Evolutionary conservation across 2,329 filamentous ascomycete species (phyloP).

Genomic region (Scorias spongiosa): DNA sequence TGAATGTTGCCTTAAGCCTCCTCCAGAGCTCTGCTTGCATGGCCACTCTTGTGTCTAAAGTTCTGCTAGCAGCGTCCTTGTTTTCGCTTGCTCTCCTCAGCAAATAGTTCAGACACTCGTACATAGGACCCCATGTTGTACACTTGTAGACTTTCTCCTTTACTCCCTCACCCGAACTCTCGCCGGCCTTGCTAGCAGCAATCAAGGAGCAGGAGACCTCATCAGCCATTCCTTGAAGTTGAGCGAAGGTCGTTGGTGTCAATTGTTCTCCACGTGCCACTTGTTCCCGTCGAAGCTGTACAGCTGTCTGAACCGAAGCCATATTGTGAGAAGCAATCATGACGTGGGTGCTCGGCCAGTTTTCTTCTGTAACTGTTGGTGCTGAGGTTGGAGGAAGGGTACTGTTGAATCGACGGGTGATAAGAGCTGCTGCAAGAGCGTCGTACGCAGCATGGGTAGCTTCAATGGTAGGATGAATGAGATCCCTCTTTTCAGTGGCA

Average conservation of each 20-base stretch:
- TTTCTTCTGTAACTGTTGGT: conserved; percentile 10
- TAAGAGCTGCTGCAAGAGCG: conserved; percentile 49
- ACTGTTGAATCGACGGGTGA: conserved; percentile 47
- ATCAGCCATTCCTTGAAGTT: conserved; percentile 92
- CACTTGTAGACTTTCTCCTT: conserved; percentile 38
- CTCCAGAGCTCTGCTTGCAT: conserved; percentile 34
- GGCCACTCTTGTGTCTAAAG: conserved; percentile 34
- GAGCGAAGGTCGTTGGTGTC: conserved; percentile 48
- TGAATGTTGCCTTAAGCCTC: background rate
- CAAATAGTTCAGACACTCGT: conserved; percentile 69
- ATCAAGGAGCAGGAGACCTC: conserved; percentile 55
- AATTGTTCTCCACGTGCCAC: conserved; percentile 23
- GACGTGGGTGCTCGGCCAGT: conserved; percentile 36
- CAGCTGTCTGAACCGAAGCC: conserved; percentile 46
- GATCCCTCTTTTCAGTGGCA: conserved; percentile 30
- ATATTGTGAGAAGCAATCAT: conserved; percentile 76
- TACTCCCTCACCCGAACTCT: conserved; percentile 19
- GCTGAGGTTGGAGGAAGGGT: conserved; percentile 29
- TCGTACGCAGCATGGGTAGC: conserved; percentile 52
- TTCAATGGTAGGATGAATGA: conserved; percentile 40
- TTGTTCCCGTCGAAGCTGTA: conserved; percentile 33
- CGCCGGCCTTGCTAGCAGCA: conserved; percentile 25
- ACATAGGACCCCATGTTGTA: conserved; percentile 40
- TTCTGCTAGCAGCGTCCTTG: conserved; percentile 44
- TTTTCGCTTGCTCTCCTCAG: conserved; percentile 44